phyloP scores from a whole-genome alignment of 2,329 filamentous ascomycete genomes.

The Aquanectria penicillioides region DNA sequence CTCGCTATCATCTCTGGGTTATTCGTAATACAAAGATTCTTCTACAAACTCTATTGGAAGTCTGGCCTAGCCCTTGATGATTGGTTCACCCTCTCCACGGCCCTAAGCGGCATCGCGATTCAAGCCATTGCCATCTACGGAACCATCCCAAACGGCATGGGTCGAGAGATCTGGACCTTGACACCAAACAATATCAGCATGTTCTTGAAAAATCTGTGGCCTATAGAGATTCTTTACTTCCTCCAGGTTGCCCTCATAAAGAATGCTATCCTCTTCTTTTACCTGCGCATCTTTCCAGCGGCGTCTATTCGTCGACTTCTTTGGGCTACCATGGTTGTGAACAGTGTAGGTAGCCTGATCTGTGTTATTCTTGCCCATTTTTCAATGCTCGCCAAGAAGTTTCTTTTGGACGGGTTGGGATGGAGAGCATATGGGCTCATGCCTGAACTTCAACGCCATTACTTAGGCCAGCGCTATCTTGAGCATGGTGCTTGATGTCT shows the following conservation, averaged over 20 bases:
- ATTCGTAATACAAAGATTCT: neutral
- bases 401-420: neutral
- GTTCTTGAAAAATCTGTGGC: neutral
- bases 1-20: neutral
- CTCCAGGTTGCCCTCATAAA: neutral
- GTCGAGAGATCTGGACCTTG: slow-evolving; percentile 1
- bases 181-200: neutral
- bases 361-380: slow-evolving; percentile 30
- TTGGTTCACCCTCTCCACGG: neutral
- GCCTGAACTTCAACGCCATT: neutral
- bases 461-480: neutral
- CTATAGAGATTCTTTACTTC: slow-evolving; percentile 1
- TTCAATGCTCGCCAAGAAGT: neutral
- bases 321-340: neutral
- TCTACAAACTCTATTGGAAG: neutral
- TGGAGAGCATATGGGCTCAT: neutral
- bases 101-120: neutral
- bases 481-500: neutral
- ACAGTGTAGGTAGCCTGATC: neutral
- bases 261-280: slow-evolving; percentile 1
- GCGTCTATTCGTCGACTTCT: neutral
- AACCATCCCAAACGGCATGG: neutral
- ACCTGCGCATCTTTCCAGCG: neutral
- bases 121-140: neutral
- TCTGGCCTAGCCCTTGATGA: neutral